phyloP scores from a whole-genome alignment of 2,329 filamentous ascomycete species.

The Neoscytalidium dimidiatum region DNA sequence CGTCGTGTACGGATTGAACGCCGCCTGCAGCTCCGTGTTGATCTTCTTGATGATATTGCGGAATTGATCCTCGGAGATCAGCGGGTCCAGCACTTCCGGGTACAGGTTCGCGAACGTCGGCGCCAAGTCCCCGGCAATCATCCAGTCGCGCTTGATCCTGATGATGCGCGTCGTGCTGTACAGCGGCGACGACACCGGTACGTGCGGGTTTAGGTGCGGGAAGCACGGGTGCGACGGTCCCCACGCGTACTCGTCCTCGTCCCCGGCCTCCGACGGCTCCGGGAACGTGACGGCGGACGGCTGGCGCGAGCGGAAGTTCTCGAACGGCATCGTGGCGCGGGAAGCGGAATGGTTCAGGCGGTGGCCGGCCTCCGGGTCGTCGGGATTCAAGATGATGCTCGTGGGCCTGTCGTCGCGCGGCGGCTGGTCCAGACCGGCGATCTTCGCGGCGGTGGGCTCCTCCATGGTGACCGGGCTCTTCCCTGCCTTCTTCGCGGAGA shows the following conservation, averaged over 20 bases:
- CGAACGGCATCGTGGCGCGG: conserved; percentile 18
- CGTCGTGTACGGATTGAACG: conserved; percentile 76
- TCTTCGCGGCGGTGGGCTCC: conserved; percentile 4
- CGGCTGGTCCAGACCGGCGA: conserved; percentile 4
- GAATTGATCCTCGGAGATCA: conserved; percentile 84
- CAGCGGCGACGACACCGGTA: conserved; percentile 73
- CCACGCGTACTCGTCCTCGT: conserved; percentile 78
- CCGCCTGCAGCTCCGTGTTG: conserved; percentile 73
- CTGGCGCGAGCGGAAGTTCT: conserved; percentile 14
- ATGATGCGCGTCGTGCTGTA: conserved; percentile 84
- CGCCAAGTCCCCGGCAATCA: conserved; percentile 83
- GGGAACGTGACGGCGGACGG: conserved; percentile 9
- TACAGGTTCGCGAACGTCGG: conserved; percentile 95
- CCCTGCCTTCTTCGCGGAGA: neutral
- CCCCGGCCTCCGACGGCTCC: conserved; percentile 25
- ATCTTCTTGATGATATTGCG: conserved; percentile 77
- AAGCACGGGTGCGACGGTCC: conserved; percentile 92
- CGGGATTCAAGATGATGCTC: conserved; percentile 6
- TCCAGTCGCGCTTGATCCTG: conserved; percentile 87
- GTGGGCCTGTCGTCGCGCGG: conserved; percentile 1
- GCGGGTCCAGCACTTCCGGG: conserved; percentile 89
- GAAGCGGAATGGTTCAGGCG: conserved; percentile 18
- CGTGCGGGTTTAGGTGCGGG: conserved; percentile 90
- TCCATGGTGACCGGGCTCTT: conserved; percentile 12
- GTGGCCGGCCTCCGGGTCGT: conserved; percentile 19